These are phyloP conservation scores for Aspergillus nomiae DNA, from an alignment of 2,329 filamentous ascomycete species.

Conservation along the genomic window DNA sequence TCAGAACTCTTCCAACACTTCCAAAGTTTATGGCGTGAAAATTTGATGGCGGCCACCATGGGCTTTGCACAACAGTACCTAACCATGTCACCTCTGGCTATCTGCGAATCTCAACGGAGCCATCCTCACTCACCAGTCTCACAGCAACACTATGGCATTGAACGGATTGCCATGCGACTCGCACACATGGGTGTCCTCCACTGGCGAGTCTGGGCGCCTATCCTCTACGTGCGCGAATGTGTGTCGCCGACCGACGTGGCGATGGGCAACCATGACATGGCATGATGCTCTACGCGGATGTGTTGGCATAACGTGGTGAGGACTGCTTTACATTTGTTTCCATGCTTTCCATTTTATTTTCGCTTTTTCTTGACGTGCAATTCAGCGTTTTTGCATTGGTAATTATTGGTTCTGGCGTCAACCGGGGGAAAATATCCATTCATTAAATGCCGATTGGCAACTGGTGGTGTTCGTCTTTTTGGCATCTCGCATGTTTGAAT, in stretches of 20 bases:
- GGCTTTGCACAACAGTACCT: constrained; percentile 39
- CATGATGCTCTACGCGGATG: not conserved
- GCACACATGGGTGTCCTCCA: constrained; percentile 83
- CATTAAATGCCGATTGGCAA: constrained; percentile 1
- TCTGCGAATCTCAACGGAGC: constrained; percentile 45
- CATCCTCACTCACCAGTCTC: constrained; percentile 22
- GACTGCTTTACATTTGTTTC: not conserved
- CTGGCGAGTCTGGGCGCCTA: constrained; percentile 82
- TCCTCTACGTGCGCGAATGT: constrained; percentile 62
- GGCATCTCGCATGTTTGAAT: constrained; percentile 4
- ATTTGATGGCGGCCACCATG: constrained; percentile 35
- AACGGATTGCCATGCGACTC: constrained; percentile 69
- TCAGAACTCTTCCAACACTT: constrained; percentile 37
- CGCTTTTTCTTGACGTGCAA: constrained; percentile 15
- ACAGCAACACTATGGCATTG: constrained; percentile 36
- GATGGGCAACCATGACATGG: constrained; percentile 13
- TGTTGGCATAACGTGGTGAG: not conserved
- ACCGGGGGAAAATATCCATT: constrained; percentile 8
- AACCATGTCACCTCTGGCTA: constrained; percentile 44
- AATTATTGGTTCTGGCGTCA: constrained; percentile 19
- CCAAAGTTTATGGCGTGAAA: constrained; percentile 34
- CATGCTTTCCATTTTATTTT: not conserved
- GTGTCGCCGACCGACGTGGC: constrained; percentile 22
- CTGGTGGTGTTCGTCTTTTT: constrained; percentile 3
- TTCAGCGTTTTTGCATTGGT: constrained; percentile 23